Conservation (phyloP, 2,329 filamentous ascomycete species). For the Coniochaeta sp. region DNA sequence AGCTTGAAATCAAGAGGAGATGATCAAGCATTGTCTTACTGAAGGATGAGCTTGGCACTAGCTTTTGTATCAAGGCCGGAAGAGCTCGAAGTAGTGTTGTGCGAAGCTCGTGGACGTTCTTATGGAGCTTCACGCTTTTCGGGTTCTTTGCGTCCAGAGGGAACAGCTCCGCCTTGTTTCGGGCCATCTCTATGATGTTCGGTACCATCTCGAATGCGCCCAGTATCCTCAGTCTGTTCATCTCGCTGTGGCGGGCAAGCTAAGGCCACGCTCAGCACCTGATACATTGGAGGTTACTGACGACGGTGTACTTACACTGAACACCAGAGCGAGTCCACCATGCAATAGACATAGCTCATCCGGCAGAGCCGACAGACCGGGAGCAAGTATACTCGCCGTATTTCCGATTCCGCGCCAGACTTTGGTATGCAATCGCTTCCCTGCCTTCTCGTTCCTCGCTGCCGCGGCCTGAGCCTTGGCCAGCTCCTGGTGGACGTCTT, state of each 20-base stretch:
- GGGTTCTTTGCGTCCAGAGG: not conserved
- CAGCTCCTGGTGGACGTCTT: constrained; percentile 7
- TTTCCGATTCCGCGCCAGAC: constrained; percentile 3
- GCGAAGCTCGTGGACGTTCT: constrained; percentile 3
- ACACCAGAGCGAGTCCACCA: constrained; percentile 9
- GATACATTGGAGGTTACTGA: no score
- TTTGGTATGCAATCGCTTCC: constrained; percentile 2
- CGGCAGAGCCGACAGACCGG: constrained; percentile 7
- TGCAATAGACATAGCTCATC: constrained; percentile 7
- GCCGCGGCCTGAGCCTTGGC: constrained; percentile 5
- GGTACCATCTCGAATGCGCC: constrained; percentile 10
- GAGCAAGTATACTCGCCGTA: constrained; percentile 1
- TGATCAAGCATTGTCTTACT: constrained; percentile 3
- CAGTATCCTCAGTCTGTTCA: constrained; percentile 10
- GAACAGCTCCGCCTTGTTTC: constrained; percentile 6
- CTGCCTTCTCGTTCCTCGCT: constrained; percentile 4
- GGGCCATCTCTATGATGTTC: constrained; percentile 10
- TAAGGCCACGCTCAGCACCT: not conserved
- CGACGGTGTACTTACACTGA: constrained; percentile 7
- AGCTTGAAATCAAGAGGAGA: not conserved
- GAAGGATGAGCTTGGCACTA: constrained; percentile 9
- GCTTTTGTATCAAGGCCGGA: constrained; percentile 7
- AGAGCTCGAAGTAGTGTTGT: constrained; percentile 1
- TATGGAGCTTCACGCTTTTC: constrained; percentile 3
- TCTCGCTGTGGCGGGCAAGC: constrained; percentile 10